phyloP scores from a whole-genome alignment of 768 basidiomycete genomes.

The Lentinula sp. region DNA sequence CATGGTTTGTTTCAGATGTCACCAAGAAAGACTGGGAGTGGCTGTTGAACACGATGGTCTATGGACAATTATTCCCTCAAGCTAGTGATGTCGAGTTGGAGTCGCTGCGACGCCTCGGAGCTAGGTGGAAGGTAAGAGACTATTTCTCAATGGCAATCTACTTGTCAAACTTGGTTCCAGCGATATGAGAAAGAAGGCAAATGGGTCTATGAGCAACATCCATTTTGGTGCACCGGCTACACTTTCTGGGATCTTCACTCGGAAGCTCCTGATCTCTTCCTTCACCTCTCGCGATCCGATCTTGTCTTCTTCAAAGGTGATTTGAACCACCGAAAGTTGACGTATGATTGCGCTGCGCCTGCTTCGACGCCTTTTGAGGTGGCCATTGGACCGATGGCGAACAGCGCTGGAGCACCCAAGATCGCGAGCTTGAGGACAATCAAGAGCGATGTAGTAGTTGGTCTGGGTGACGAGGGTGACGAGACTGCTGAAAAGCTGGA shows the following conservation, averaged over 20 bases:
- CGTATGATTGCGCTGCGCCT: slow-evolving; percentile 83
- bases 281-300: slow-evolving; percentile 84
- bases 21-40: slow-evolving; percentile 94
- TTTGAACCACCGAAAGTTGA: slow-evolving; percentile 87
- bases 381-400: slow-evolving; percentile 92
- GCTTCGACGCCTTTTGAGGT: slow-evolving; percentile 83
- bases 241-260: slow-evolving; percentile 85
- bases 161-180: slow-evolving; percentile 26
- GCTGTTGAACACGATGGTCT: slow-evolving; percentile 83
- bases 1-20: slow-evolving; percentile 93
- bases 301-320: slow-evolving; percentile 95
- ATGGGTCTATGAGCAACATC: slow-evolving; percentile 93
- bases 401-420: slow-evolving; percentile 79
- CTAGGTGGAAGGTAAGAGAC: slow-evolving; percentile 76
- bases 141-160: background rate
- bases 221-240: slow-evolving; percentile 95
- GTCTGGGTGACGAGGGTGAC: slow-evolving; percentile 65
- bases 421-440: slow-evolving; percentile 85
- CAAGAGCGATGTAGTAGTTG: slow-evolving; percentile 94
- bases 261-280: slow-evolving; percentile 87
- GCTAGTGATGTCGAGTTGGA: slow-evolving; percentile 76
- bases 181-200: slow-evolving; percentile 90
- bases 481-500: slow-evolving; percentile 74
- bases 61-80: slow-evolving; percentile 87
- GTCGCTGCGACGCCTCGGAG: slow-evolving; percentile 71